Base-by-base conservation (phyloP, 1,284 basidiomycete species). In the Ustilago nuda region DNA sequence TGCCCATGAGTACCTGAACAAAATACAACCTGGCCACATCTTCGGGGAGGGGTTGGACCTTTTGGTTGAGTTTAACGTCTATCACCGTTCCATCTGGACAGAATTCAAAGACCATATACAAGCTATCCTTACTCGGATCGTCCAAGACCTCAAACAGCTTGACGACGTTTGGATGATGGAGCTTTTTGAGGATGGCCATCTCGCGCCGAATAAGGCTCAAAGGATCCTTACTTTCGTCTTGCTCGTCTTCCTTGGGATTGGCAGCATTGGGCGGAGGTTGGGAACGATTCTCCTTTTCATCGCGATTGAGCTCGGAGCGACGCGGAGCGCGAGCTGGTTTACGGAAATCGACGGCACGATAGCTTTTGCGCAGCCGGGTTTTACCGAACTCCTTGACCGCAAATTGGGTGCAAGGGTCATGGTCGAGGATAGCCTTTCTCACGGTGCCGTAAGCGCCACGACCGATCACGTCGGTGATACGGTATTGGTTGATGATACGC, bases 141-240 rank as follows among this genome's bases (percentile, higher is more conserved):
- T 89, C 89, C 41, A 90, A 87, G 2, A 89, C 89, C 77, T 90
- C 89, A 81, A 87, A 88, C 1, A 90, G 85, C 33, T 86, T 84
- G 7, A 89, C 87, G n/a, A 90, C 75, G 39, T 86, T 62, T 0
- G 82, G 86, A 85, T 89, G 85, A 33, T 74, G 62, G 8, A 86
- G 73, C 73, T 81, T 85, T 64, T 82, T 83, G 66, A 77, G 66
- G 56, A 82, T 82, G 36, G 79, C 80, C 52, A 82, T 79, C 66
- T 85, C 84, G 51, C 79, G 79, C 45, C 84, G 76, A 36, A 85
- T 83, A 23, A 78, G 72, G 13, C 61, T 68, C 8, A 85, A 72
- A 2, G 84, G 84, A 41, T 85, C 84, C 15, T 81, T 69, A 36
- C 30, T 30, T 56, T 66, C 64, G n/a, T 66, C 67, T 9, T 59